Percentiles rank a stretch among this genome's conserved stretches.
Conservation (phyloP, 1,284 basidiomycete species). For the Sporisorium graminicola region DNA sequence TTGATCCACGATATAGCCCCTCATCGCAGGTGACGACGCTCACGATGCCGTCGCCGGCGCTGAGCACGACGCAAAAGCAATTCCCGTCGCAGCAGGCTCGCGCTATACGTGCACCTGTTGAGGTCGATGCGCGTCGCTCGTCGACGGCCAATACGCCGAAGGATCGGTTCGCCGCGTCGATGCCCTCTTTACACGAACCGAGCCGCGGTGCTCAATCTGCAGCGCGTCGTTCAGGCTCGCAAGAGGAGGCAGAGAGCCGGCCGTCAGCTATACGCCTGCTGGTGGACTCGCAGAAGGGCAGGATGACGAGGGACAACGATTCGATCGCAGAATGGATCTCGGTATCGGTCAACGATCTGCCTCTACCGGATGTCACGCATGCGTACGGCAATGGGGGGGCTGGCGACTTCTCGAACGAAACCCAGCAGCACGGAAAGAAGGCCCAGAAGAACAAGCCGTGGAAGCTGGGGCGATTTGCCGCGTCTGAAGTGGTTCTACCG, state of each 20-base stretch:
- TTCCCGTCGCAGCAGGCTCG: neutral
- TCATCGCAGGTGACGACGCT: slow-evolving; percentile 37
- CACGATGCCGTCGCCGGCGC: slow-evolving; percentile 42
- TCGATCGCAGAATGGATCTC: slow-evolving; percentile 51
- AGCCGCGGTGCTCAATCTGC: neutral
- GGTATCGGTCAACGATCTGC: slow-evolving; percentile 44
- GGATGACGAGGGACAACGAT: slow-evolving; percentile 37
- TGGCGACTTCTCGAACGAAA: slow-evolving; percentile 43
- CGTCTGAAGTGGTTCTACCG: slow-evolving; percentile 36
- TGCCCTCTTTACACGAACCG: slow-evolving; percentile 20
- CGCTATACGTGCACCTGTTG: neutral
- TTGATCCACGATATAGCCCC: slow-evolving; percentile 32
- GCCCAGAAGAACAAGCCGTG: slow-evolving; percentile 37
- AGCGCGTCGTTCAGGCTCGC: slow-evolving; percentile 1
- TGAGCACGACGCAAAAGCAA: slow-evolving; percentile 15
- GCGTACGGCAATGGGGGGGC: slow-evolving; percentile 43
- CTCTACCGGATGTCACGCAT: slow-evolving; percentile 11
- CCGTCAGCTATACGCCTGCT: slow-evolving; percentile 32
- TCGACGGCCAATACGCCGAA: slow-evolving; percentile 5
- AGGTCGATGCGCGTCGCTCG: slow-evolving; percentile 5
- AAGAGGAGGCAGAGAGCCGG: slow-evolving; percentile 10
- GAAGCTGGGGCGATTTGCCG: slow-evolving; percentile 41
- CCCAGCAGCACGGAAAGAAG: slow-evolving; percentile 21
- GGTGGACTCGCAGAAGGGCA: slow-evolving; percentile 40
- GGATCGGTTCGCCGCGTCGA: slow-evolving; percentile 40